Base-by-base conservation (phyloP, 306 rosid genomes). In the Trifolium fragiferum region DNA sequence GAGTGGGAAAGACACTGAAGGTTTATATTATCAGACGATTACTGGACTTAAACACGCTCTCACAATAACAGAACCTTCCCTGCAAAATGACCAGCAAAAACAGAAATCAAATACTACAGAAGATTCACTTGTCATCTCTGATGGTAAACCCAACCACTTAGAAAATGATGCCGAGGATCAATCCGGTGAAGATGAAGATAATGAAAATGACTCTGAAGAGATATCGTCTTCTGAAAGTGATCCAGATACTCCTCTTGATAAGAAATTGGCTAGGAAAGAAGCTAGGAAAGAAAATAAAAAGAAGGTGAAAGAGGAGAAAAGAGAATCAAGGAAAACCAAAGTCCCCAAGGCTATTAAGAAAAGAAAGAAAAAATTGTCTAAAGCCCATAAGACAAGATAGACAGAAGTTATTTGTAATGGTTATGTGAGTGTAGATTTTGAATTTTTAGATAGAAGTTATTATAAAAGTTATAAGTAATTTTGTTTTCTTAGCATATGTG, bases 291-390 rank as follows among this genome's bases (percentile, higher is more conserved):
- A 91, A 81, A 83, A 91, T 78, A 88, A 93, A 67, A 91, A 89
- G 88, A 91, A 89, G 76, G 97, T 91, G 70, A 91, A 91, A 59
- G 94, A 89, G 75, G 98, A 91, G 88, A 93, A 91, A 78, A 88
- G 93, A 74, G 97, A 93, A 69, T 84, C 96, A 8, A 87, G 96
- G 19, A 91, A 87, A 77, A 83, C 37, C 19, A 93, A 91, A 83
- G 87, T 93, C 54, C 91, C 96, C 0, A 93, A 93, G 79, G 92
- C 98, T 38, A 79, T 85, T 19, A 91, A 93, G 87, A 93, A 88
- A 70, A 86, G 90, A 73, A 89, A 87, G 96, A 84, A 86, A 18
- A 93, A 93, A 87, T 5, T 88, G 79, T 75, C 96, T 46, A 91
- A 93, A 80, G 84, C 92, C 27, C 81, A 63, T 14, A 89, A 91